phyloP scores from a whole-genome alignment of 2,329 filamentous ascomycete species.

The Fusarium annulatum region DNA sequence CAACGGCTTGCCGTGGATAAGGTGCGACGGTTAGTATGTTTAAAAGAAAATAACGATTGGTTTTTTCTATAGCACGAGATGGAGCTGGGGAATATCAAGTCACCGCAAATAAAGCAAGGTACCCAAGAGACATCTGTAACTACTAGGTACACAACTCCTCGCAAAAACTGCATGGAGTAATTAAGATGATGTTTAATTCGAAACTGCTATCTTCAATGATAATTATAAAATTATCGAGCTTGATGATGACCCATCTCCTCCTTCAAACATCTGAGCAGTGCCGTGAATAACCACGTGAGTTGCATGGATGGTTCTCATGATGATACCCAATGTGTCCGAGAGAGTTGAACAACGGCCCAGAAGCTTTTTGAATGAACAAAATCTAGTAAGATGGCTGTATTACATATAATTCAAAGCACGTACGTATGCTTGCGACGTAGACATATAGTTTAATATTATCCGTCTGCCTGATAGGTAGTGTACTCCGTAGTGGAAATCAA shows the following conservation, averaged over 20 bases:
- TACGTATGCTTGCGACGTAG: neutral
- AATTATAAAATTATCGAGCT: neutral
- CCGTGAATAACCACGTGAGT: neutral
- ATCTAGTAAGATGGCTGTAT: neutral
- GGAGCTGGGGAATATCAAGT: neutral
- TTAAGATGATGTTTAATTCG: too few relatives aligned
- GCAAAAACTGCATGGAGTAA: neutral
- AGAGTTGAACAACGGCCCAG: neutral
- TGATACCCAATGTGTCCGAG: neutral
- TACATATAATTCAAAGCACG: neutral
- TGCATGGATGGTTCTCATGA: conserved; percentile 12
- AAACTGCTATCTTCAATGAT: too few relatives aligned
- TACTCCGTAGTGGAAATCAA: neutral
- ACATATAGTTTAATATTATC: neutral
- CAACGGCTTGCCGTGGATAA: neutral
- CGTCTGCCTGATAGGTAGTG: neutral
- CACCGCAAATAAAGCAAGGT: neutral
- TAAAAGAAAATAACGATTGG: neutral
- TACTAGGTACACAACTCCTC: neutral
- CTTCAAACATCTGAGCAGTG: neutral
- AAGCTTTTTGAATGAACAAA: neutral
- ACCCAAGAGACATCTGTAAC: neutral
- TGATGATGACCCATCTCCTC: neutral
- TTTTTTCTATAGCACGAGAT: too few relatives aligned
- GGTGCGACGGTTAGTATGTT: neutral